Evolutionary conservation across 306 rosid species (phyloP), one percentile per base, ranked within the genome.

Genomic region (Corylus avellana): DNA sequence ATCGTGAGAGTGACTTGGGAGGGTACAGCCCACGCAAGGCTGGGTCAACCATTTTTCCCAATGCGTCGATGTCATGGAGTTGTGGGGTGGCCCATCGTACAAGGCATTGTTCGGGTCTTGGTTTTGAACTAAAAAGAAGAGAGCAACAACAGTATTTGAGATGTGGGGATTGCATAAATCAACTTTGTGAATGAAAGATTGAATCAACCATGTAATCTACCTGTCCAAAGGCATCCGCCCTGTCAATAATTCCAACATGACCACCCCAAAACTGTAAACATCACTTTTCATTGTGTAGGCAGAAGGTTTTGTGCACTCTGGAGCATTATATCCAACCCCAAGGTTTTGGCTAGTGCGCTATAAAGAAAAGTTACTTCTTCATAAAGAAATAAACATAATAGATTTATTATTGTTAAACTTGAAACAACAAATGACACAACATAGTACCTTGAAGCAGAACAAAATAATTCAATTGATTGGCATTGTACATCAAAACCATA

Each of bases 21-120:
- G 97, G 97, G 86, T 91, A 94, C 49, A 94, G 89, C 68, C 98
- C 98, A 44, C 94, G 85, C 83, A 92, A 77, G 61, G 94, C 93
- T 70, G 97, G 98, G 61, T 92, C 97, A 61, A 81, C 97, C 84
- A 94, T 94, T 55, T 73, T 79, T 37, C 76, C 91, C 88, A 94
- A 75, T 10, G 94, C 91, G 73, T 83, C 87, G 1, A 85, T 78
- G 87, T 94, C 97, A 69, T 81, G 92, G 47, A 94, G 98, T 63
- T 86, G 96, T 17, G 98, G 97, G 16, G 82, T 78, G 73, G 97
- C 97, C 98, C 98, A 94, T 42, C 84, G 84, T 48, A 89, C 98
- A 5, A 94, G 96, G 77, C 85, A 80, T 70, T 91, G 94, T 75
- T 92, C 97, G 72, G 72, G 6, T 27, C 81, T 88, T 75, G 87